These are phyloP conservation scores for Alternaria longipes DNA, from an alignment of 2,329 filamentous ascomycete species.

Conservation along the genomic window DNA sequence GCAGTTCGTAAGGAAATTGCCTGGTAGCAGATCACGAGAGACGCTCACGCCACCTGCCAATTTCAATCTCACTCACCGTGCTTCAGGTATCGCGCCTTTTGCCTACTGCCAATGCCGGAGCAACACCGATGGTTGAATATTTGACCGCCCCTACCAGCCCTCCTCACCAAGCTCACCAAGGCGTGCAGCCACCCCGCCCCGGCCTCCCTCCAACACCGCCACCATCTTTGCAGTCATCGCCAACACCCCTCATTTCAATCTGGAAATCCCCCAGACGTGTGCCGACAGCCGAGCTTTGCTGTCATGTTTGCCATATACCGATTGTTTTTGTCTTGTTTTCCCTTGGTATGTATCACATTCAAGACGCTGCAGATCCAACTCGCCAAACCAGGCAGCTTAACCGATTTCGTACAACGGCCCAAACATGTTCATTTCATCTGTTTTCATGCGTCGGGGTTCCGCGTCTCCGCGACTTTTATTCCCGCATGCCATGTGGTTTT, in stretches of 20 bases:
- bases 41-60: conserved; percentile 10
- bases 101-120: background rate
- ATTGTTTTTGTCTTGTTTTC: conserved; percentile 25
- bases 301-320: conserved; percentile 32
- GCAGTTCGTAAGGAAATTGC: conserved; percentile 21
- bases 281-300: conserved; percentile 35
- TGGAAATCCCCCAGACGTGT: conserved; percentile 30
- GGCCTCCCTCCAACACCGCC: conserved; percentile 1
- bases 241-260: background rate
- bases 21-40: background rate
- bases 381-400: background rate
- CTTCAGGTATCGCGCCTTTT: background rate
- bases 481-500: background rate
- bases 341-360: conserved; percentile 35
- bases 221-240: background rate
- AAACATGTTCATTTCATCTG: background rate
- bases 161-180: background rate
- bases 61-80: background rate
- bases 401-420: background rate
- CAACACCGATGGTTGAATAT: background rate
- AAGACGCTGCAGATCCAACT: conserved; percentile 32
- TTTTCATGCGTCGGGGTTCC: conserved; percentile 20
- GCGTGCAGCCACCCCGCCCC: background rate
- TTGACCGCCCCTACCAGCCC: conserved; percentile 1
- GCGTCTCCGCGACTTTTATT: background rate